phyloP scores from a whole-genome alignment of 306 rosid genomes.

The Lithocarpus polystachyus region DNA sequence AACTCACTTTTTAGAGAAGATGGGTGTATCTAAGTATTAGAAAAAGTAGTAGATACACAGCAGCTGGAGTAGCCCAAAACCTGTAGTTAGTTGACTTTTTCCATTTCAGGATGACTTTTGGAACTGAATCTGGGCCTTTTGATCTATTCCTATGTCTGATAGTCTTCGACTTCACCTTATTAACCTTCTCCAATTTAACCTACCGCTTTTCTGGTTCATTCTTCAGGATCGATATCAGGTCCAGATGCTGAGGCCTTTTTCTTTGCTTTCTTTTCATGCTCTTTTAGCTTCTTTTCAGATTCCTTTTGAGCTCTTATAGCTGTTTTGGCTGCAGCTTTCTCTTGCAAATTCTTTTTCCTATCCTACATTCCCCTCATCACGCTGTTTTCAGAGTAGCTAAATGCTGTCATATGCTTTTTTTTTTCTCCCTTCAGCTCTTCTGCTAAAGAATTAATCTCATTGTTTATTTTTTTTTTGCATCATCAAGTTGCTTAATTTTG shows the following conservation, averaged over 20 bases:
- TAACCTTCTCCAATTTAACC: constrained; percentile 4
- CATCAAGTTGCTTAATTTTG: constrained; percentile 84
- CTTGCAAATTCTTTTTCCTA: constrained; percentile 77
- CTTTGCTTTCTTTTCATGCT: constrained; percentile 84
- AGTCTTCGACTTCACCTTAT: constrained; percentile 36
- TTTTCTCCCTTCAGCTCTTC: constrained; percentile 67
- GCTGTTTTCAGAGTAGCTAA: constrained; percentile 62
- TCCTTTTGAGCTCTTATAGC: constrained; percentile 74
- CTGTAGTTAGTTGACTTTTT: neutral
- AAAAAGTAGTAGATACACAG: no score
- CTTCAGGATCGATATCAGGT: constrained; percentile 36
- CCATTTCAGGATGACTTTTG: neutral
- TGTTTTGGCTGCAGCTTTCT: constrained; percentile 82
- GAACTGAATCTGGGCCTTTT: constrained; percentile 45
- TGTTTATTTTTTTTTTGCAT: constrained; percentile 42
- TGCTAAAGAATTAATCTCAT: constrained; percentile 55
- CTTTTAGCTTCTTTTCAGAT: constrained; percentile 89
- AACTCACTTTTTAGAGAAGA: no score
- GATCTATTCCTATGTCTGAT: constrained; percentile 50
- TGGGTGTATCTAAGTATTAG: no score
- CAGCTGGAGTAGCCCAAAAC: neutral
- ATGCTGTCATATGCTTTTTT: constrained; percentile 60
- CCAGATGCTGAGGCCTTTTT: constrained; percentile 50
- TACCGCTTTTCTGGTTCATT: constrained; percentile 48
- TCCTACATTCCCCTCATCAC: constrained; percentile 83